These are phyloP conservation scores for Chenopodium quinoa DNA, from an alignment of 148 eudicot genomes.

Conservation along the genomic window DNA sequence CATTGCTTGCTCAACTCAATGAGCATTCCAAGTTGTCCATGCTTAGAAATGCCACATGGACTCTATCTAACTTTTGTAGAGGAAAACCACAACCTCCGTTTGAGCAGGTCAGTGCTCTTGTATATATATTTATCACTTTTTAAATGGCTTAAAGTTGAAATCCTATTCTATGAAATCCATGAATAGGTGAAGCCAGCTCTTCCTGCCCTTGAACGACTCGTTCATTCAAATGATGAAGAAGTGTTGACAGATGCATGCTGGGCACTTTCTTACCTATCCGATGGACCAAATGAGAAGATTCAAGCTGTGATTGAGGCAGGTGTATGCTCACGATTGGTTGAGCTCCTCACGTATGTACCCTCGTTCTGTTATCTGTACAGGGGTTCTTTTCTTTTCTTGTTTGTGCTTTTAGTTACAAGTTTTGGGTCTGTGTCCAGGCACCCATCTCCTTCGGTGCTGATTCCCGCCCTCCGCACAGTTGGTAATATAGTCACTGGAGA, in stretches of 20 bases:
- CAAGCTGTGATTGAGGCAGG: slow-evolving; percentile 85
- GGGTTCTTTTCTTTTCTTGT: not conserved
- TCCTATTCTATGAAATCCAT: slow-evolving; percentile 6
- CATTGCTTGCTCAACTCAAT: slow-evolving; percentile 60
- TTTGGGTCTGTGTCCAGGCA: slow-evolving; percentile 24
- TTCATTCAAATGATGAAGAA: slow-evolving; percentile 81
- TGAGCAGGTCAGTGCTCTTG: slow-evolving; percentile 52
- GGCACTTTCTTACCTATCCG: slow-evolving; percentile 87
- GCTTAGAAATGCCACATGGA: slow-evolving; percentile 90
- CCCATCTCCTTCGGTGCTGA: slow-evolving; percentile 61
- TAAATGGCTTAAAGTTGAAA: not conserved
- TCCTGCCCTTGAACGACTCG: slow-evolving; percentile 71
- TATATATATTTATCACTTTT: not conserved
- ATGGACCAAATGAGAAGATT: slow-evolving; percentile 85
- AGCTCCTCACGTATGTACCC: slow-evolving; percentile 62
- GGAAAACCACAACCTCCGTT: slow-evolving; percentile 83
- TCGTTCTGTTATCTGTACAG: not conserved
- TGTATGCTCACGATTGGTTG: slow-evolving; percentile 73
- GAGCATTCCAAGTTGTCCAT: slow-evolving; percentile 79
- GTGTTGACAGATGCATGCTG: slow-evolving; percentile 88
- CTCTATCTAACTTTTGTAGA: slow-evolving; percentile 74
- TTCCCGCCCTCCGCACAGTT: slow-evolving; percentile 79
- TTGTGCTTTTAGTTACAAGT: not conserved
- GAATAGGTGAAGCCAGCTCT: slow-evolving; percentile 67
- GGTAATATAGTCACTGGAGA: slow-evolving; percentile 89